Evolutionary conservation across 2,329 filamentous ascomycete species (phyloP).

Genomic region (Zarea fungicola): DNA sequence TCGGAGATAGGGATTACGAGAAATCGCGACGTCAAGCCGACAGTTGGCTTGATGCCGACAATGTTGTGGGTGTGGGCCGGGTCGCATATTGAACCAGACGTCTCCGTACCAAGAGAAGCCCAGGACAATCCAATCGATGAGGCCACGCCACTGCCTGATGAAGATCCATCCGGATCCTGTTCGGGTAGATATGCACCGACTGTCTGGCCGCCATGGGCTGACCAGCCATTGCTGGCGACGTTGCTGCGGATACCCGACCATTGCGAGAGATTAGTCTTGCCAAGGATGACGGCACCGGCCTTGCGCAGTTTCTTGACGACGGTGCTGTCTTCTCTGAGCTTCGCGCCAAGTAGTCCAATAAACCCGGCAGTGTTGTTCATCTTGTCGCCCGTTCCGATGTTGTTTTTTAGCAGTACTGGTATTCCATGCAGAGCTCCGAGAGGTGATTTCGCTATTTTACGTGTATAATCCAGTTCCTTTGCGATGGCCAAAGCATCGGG

Average conservation of each 20-base stretch:
- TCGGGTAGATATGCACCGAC: constrained; percentile 55
- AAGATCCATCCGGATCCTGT: constrained; percentile 58
- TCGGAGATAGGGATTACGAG: constrained; percentile 61
- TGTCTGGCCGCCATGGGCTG: constrained; percentile 57
- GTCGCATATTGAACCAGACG: constrained; percentile 57
- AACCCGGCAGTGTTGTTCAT: constrained; percentile 63
- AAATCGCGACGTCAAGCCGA: constrained; percentile 57
- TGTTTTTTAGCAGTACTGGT: constrained; percentile 62
- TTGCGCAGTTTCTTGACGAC: constrained; percentile 54
- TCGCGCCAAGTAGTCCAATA: constrained; percentile 55
- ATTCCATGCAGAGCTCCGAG: constrained; percentile 55
- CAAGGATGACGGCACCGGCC: constrained; percentile 59
- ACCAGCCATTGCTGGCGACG: constrained; percentile 60
- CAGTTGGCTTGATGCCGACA: constrained; percentile 64
- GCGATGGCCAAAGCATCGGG: constrained; percentile 35
- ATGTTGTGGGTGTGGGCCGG: constrained; percentile 52
- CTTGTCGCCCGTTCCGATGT: constrained; percentile 56
- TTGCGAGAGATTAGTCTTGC: constrained; percentile 60
- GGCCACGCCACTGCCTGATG: constrained; percentile 58
- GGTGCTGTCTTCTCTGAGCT: constrained; percentile 50
- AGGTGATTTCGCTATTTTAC: constrained; percentile 12
- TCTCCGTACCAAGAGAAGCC: constrained; percentile 41
- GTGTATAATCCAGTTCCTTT: constrained; percentile 26
- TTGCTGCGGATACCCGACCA: constrained; percentile 58
- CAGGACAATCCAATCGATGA: constrained; percentile 55